A percentile compares a stretch with the other conserved stretches of the same genome.
phyloP scores from a whole-genome alignment of 192 early-diverging fungal species.

The Coemansia sp. region DNA sequence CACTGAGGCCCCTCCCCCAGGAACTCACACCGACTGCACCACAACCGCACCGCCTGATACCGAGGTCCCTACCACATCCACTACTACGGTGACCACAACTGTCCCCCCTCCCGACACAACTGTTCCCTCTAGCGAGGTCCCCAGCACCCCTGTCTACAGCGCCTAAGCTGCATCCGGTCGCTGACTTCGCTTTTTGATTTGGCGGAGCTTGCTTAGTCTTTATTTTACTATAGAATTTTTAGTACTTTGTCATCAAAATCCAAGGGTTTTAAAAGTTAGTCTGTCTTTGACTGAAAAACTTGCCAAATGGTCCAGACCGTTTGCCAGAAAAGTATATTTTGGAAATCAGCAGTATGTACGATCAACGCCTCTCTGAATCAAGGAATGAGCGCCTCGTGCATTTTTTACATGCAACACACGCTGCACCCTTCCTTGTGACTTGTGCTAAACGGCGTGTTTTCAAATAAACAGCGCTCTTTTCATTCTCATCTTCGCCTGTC shows the following conservation, averaged over 20 bases:
- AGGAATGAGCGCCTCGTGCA: too few relatives aligned
- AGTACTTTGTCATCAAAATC: too few relatives aligned
- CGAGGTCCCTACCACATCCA: constrained; percentile 20
- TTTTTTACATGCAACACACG: too few relatives aligned
- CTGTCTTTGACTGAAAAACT: background rate
- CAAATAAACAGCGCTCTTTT: background rate
- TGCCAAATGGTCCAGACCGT: too few relatives aligned
- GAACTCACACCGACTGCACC: background rate
- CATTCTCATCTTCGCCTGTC: background rate
- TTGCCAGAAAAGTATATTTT: too few relatives aligned
- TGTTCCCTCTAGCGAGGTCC: constrained; percentile 11
- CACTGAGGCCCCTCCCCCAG: constrained; percentile 11
- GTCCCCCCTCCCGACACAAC: constrained; percentile 29
- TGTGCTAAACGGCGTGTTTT: too few relatives aligned
- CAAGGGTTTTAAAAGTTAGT: too few relatives aligned
- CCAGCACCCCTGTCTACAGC: constrained; percentile 10
- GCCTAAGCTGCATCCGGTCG: constrained; percentile 3
- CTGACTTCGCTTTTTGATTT: background rate
- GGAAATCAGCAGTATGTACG: too few relatives aligned
- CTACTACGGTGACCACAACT: constrained; percentile 39
- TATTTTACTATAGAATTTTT: background rate
- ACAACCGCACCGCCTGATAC: background rate
- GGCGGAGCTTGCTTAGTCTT: background rate
- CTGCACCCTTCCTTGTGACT: too few relatives aligned
- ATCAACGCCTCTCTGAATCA: too few relatives aligned